A percentile compares a stretch with the other conserved stretches of the same genome.
Conservation (phyloP, 345 rosid species). For the Ceriops tagal region DNA sequence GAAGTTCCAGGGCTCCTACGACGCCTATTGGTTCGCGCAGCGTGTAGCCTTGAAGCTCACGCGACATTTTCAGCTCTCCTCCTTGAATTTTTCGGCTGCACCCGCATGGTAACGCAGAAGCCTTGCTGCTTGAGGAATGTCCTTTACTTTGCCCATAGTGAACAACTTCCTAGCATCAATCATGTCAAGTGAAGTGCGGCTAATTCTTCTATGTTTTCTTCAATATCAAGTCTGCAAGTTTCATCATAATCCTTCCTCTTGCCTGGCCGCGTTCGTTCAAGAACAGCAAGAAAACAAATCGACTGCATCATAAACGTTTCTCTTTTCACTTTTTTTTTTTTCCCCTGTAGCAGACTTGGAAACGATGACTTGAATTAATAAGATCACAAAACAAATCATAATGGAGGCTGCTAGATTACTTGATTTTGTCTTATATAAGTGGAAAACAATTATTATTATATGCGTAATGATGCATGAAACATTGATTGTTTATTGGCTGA, state of each 20-base stretch:
- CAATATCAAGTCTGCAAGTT: conserved; percentile 59
- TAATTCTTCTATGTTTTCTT: conserved; percentile 53
- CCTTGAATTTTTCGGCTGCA: conserved; percentile 94
- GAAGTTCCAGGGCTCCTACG: conserved; percentile 92
- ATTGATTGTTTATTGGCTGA: too few relatives aligned
- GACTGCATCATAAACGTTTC: too few relatives aligned
- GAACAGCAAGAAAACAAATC: neutral
- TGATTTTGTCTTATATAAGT: too few relatives aligned
- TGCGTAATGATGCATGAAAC: too few relatives aligned
- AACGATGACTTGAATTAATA: too few relatives aligned
- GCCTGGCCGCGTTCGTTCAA: conserved; percentile 35
- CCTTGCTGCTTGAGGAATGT: conserved; percentile 42
- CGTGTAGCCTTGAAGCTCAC: conserved; percentile 61
- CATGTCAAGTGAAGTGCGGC: conserved; percentile 62
- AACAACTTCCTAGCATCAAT: conserved; percentile 68
- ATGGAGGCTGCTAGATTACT: too few relatives aligned
- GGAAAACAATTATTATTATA: too few relatives aligned
- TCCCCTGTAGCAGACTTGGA: too few relatives aligned
- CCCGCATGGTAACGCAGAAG: conserved; percentile 70
- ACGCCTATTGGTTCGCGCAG: conserved; percentile 81
- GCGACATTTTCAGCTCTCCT: conserved; percentile 55
- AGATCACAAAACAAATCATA: too few relatives aligned
- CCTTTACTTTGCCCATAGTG: conserved; percentile 31
- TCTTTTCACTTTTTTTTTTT: too few relatives aligned
- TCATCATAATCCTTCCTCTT: conserved; percentile 57